A percentile compares a stretch with the other conserved stretches of the same genome.
These are phyloP conservation scores for Orbilia ellipsospora DNA, from an alignment of 2,329 filamentous ascomycete genomes.

Conservation along the genomic window DNA sequence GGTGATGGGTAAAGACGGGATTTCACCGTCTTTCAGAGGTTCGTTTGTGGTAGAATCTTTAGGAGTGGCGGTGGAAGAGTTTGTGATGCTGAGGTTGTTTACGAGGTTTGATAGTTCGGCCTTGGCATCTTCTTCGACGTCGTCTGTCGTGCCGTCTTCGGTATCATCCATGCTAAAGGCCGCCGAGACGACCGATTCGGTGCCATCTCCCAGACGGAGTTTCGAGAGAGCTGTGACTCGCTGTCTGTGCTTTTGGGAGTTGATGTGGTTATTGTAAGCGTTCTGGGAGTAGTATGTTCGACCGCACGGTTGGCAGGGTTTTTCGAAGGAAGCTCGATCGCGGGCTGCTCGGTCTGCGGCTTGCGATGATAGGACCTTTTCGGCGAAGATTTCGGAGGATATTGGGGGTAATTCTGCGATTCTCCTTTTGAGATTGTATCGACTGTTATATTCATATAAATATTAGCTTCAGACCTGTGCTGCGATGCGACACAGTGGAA, in stretches of 20 bases:
- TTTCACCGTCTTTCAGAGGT: constrained; percentile 42
- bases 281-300: constrained; percentile 98
- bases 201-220: constrained; percentile 67
- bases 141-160: constrained; percentile 61
- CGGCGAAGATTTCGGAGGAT: constrained; percentile 89
- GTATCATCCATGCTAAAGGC: constrained; percentile 91
- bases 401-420: constrained; percentile 91
- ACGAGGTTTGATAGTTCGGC: constrained; percentile 81
- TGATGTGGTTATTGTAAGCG: constrained; percentile 90
- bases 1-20: constrained; percentile 48
- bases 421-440: constrained; percentile 95
- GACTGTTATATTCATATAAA: constrained; percentile 66
- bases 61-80: constrained; percentile 1
- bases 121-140: constrained; percentile 67
- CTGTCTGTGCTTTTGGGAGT: constrained; percentile 87
- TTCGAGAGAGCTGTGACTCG: constrained; percentile 69
- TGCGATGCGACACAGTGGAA: too few species aligned
- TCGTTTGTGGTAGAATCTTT: constrained; percentile 36
- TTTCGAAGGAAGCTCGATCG: constrained; percentile 88
- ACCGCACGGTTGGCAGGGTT: constrained; percentile 80
- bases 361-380: constrained; percentile 93
- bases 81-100: constrained; percentile 74
- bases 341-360: constrained; percentile 85
- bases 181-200: constrained; percentile 85
- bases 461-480: background rate